Conservation (phyloP, 1,284 basidiomycete genomes). For the Boletellus sp. region DNA sequence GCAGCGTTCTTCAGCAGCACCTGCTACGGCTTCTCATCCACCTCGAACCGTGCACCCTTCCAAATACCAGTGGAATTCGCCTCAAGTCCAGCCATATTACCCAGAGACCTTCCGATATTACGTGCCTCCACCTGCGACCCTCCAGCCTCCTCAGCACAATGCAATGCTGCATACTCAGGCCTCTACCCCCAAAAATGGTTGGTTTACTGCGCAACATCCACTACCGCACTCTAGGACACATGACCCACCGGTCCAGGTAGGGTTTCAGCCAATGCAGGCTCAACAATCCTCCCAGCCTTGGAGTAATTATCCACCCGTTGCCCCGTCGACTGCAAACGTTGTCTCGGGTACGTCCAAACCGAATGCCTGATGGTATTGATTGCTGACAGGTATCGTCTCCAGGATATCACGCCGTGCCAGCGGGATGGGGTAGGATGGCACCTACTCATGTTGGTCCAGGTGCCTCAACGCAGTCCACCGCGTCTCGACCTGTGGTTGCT, state of each 20-base stretch:
- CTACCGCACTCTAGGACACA: conserved; percentile 3
- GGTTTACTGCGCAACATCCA: conserved; percentile 14
- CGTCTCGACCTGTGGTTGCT: conserved; percentile 1
- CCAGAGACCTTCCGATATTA: conserved; percentile 10
- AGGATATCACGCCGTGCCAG: conserved; percentile 5
- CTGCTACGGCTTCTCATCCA: background rate
- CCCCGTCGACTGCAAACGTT: background rate
- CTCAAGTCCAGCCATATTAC: conserved; percentile 7
- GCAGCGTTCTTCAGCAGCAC: conserved; percentile 11
- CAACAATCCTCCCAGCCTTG: conserved; percentile 11
- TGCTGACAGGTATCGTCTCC: conserved; percentile 2
- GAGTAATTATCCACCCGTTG: conserved; percentile 7
- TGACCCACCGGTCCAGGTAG: conserved; percentile 2
- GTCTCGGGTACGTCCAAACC: conserved; percentile 15
- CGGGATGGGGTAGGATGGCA: background rate
- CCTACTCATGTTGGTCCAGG: background rate
- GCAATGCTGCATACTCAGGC: background rate
- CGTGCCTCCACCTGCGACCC: background rate
- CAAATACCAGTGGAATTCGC: conserved; percentile 4
- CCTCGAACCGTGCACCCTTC: conserved; percentile 6
- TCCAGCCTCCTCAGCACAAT: background rate
- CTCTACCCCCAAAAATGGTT: conserved; percentile 6
- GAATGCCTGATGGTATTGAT: background rate
- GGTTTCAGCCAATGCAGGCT: conserved; percentile 4
- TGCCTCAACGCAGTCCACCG: background rate